A percentile compares a stretch with the other conserved stretches of the same genome.
Conservation (phyloP, 2,329 filamentous ascomycete species). For the Diaporthe batatas region DNA sequence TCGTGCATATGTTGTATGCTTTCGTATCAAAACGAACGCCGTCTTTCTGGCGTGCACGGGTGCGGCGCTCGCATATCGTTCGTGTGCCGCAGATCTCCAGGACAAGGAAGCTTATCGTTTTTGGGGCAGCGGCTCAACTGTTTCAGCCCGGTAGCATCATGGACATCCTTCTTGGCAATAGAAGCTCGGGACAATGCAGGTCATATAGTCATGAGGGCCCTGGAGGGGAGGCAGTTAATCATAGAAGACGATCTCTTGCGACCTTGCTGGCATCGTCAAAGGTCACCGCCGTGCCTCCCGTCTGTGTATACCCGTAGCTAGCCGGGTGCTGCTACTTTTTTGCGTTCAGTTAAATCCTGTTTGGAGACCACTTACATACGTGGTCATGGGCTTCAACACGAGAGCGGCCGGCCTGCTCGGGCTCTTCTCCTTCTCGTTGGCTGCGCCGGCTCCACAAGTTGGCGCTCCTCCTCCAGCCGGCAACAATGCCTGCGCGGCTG, state of each 20-base stretch:
- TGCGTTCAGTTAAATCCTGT: constrained; percentile 5
- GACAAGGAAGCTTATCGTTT: constrained; percentile 28
- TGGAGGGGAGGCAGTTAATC: not conserved
- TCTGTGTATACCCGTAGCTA: constrained; percentile 30
- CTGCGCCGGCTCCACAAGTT: constrained; percentile 32
- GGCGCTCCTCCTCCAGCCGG: constrained; percentile 17
- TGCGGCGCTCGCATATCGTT: constrained; percentile 27
- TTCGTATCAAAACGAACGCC: constrained; percentile 22
- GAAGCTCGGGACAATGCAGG: constrained; percentile 6
- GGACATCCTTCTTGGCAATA: constrained; percentile 38
- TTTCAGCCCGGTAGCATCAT: constrained; percentile 39
- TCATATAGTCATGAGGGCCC: constrained; percentile 32
- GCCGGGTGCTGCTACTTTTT: constrained; percentile 38
- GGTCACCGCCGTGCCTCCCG: constrained; percentile 17
- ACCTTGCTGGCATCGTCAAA: constrained; percentile 34
- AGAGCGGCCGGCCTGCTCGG: constrained; percentile 36
- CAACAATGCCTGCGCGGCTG: constrained; percentile 32
- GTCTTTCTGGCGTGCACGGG: constrained; percentile 12
- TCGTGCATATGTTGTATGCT: constrained; percentile 2
- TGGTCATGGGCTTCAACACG: constrained; percentile 28
- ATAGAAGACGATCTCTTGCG: not conserved
- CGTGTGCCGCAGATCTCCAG: constrained; percentile 27
- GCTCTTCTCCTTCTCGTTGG: constrained; percentile 25
- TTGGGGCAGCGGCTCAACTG: constrained; percentile 28
- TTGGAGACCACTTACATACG: constrained; percentile 11